Conservation (phyloP, 2,329 filamentous ascomycete species). For the Lasiodiplodia sp. region DNA sequence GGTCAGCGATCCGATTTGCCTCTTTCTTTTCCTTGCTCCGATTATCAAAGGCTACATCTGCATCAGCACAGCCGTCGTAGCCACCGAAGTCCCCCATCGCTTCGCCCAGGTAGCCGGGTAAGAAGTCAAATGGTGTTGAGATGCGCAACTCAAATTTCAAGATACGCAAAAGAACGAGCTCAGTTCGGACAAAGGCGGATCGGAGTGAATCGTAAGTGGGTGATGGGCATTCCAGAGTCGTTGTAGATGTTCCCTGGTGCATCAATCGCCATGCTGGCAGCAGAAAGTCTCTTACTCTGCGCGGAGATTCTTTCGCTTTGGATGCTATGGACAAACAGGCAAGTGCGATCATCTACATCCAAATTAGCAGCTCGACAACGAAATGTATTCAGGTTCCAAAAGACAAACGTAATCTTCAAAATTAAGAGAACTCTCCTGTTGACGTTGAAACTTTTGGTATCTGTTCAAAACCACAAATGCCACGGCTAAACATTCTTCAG, state of each 20-base stretch:
- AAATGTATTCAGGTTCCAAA: background rate
- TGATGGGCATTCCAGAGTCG: constrained; percentile 40
- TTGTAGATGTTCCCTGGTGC: background rate
- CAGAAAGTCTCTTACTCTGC: background rate
- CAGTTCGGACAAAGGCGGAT: constrained; percentile 42
- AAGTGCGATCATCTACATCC: constrained; percentile 14
- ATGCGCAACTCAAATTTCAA: constrained; percentile 44
- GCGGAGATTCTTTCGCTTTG: constrained; percentile 8
- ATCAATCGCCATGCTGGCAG: constrained; percentile 13
- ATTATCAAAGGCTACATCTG: constrained; percentile 33
- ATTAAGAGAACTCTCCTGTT: background rate
- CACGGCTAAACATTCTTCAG: constrained; percentile 43
- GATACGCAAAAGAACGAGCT: constrained; percentile 43
- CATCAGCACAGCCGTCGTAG: constrained; percentile 31
- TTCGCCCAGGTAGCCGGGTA: constrained; percentile 40
- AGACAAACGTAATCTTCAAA: constrained; percentile 8
- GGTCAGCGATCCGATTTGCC: constrained; percentile 38
- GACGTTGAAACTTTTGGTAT: constrained; percentile 39
- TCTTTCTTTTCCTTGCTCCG: constrained; percentile 36
- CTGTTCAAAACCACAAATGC: constrained; percentile 44
- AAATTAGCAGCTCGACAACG: background rate
- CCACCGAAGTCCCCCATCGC: constrained; percentile 33
- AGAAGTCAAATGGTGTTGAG: constrained; percentile 42
- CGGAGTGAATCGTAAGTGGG: constrained; percentile 43
- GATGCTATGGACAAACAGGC: constrained; percentile 18